Base-by-base conservation (phyloP, 2,329 filamentous ascomycete genomes). In the Phaeosphaeriaceae sp. region DNA sequence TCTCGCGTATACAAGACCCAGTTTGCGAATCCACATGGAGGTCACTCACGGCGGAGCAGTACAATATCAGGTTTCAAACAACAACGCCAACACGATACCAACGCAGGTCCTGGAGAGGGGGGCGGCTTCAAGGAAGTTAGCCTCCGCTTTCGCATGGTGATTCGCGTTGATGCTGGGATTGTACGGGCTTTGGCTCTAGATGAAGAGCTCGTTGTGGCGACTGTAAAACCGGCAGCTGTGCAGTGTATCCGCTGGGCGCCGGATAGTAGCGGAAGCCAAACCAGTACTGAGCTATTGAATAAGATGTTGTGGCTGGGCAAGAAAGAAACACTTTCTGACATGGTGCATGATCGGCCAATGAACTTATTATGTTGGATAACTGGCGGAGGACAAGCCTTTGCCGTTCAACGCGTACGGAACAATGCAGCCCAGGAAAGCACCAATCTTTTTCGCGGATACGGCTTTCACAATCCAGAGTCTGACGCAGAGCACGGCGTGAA, bases 241-340 rank as follows among this genome's bases (percentile, higher is more conserved):
- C 94, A 99, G 73, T 97, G 92, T 74, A 97, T 99, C 61, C 86
- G 89, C 50, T 99, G 94, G 94, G 89, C 88, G 0, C 89, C 92
- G 1, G 92, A 96, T 69, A 87, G 82, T 58, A 83, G 81, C 28
- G 89, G 90, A 16, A 88, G 83, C 53, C 93, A 97, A 74, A 97
- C 92, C 2, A 92, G 86, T 60, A 97, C 94, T 1, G 92, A 97
- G 73, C 81, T 97, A 6, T 77, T 97, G 53, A 92, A 87, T 65
- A 88, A 89, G 45, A 96, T 97, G 86, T 77, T 83, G 39, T 96
- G 92, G 87, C 76, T 97, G 17, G 85, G 87, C 43, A 92, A 90
- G 72, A 93, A 89, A 72, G 81, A 83, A 1, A 84, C 82, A 1
- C 84, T 97, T 44, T 79, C 81, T 15, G 90, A 95, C 64, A 95